Base-by-base conservation (phyloP, 2,329 filamentous ascomycete species). In the Diplodia intermedia region DNA sequence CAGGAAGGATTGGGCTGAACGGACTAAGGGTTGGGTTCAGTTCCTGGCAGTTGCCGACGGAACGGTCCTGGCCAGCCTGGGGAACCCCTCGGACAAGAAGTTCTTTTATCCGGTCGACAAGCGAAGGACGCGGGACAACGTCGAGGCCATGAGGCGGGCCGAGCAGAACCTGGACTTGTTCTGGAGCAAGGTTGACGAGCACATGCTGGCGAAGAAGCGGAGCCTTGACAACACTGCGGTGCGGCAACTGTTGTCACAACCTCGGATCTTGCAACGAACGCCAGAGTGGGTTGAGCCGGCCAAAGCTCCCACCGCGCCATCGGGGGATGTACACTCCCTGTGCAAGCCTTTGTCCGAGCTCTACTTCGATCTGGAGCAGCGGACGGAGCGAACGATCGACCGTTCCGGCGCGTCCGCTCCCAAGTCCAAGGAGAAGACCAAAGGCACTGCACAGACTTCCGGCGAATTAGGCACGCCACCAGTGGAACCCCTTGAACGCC, bases 41-140 rank as follows among this genome's bases (percentile, higher is more conserved):
- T 65, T 65, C 14, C 31, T 65, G 61, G 61, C 31, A 6, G 61
- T 65, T 29, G 49, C 49, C 33, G 61, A 63, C 40, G 53, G 65
- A 12, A 36, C 50, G 47, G 15, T 29, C 15, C 12, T 72, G n/a
- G 68, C 65, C 57, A 54, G 54, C 23, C 66, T 80, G 1, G 78
- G 73, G 18, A 72, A 79, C 8, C 81, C 80, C 0, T 74, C 77
- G 0, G 75, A 75, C 3, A 75, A 75, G 1, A 81, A 74, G 65
- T 86, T 88, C 67, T 68, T 69, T 52, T 88, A 81, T 79, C 86
- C 82, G 62, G 78, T 79, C 5, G 78, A 82, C 2, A 86, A 84
- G 70, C 81, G 78, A 11, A 79, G 80, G 1, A 86, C 77, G 1
- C 79, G 78, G 65, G 79, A 82, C 14, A 86, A 79, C 20, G 77